Base-by-base conservation (phyloP, 1,284 basidiomycete genomes). In the Hypsizygus ulmarius region DNA sequence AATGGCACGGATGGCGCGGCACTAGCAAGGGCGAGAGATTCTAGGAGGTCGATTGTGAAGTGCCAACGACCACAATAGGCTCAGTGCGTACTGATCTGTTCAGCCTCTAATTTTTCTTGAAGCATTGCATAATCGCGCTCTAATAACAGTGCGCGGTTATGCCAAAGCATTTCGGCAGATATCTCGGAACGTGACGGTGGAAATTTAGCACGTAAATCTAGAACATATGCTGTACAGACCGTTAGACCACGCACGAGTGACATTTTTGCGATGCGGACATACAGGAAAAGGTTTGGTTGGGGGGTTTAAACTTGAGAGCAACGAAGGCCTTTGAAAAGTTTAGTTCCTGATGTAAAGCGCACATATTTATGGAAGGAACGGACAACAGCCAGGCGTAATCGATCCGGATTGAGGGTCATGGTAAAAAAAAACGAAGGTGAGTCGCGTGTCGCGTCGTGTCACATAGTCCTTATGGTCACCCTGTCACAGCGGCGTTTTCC, bases 281-380 rank as follows among this genome's bases (percentile, higher is more conserved):
- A 79, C 79, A 69, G 35, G 65, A 55, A 51, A 68, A 65, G 3
- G 76, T 74, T 53, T 73, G 68, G 9, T 66, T 54, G 19, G 55
- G 46, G 32, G 72, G 72, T 51, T 72, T 75, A 57, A 63, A 65
- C 59, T 66, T 71, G 35, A 76, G 57, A 12, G 68, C 66, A 18
- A 60, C 57, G n/a, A 76, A 51, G 10, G 73, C 74, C 73, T 75
- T 41, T 21, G 33, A 37, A 14, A 47, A 35, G 16, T 40, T n/a
- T 28, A 40, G n/a, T 28, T 25, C 4, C 29, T 50, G 37, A n/a
- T 21, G 43, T n/a, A 18, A 40, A n/a, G 27, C 15, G 19, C 27
- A 43, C 14, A 10, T 21, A 12, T 27, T 5, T 28, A 37, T n/a
- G 11, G 39, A 51, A 32, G 27, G 8, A 36, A 51, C 66, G 35